Evolutionary conservation across 495 filamentous ascomycete species (phyloP), one percentile per base, ranked within the genome.

Genomic region (Neurospora sp.): DNA sequence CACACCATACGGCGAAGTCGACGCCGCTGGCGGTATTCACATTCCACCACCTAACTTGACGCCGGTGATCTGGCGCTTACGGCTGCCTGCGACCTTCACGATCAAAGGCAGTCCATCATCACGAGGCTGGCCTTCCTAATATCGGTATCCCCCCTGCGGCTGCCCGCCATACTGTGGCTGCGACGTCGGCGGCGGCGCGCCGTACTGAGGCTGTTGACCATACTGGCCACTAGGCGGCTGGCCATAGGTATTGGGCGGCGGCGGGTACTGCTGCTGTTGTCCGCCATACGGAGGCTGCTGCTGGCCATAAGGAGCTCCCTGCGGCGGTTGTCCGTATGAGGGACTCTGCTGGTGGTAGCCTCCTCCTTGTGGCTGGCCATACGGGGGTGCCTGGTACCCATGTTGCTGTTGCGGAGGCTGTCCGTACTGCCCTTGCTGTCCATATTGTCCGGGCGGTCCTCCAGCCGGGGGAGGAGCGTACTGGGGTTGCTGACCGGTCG

Each of bases 281-380:
- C 39, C 54, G 41, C 73, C 73, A 39, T 76, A 76, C 44, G 27
- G 73, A 69, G 54, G 70, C 62, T 70, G 75, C 37, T 76, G 75
- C n/a, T 71, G 66, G 14, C 70, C 46, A 31, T 70, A 37, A 4
- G 72, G 72, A 31, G 66, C 73, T 59, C 70, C 44, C 44, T 75
- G 70, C 12, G 66, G 69, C 18, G 70, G 54, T 40, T 70, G 72
- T 18, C 44, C 62, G 66, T 78, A 77, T 9, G 75, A 62, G 18
- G 71, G 73, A 16, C 72, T 73, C 54, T 83, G 76, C 39, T 78
- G 78, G 9, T 77, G 76, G 66, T 81, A 78, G 1, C 74, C 75
- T 31, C 77, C 72, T 46, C 8, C 42, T 40, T 72, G 76, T 9
- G 78, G 75, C 66, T 77, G 77, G 5, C 73, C 76, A 37, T 59